phyloP scores from a whole-genome alignment of 768 basidiomycete genomes.

The Asterophora lycoperdoides region DNA sequence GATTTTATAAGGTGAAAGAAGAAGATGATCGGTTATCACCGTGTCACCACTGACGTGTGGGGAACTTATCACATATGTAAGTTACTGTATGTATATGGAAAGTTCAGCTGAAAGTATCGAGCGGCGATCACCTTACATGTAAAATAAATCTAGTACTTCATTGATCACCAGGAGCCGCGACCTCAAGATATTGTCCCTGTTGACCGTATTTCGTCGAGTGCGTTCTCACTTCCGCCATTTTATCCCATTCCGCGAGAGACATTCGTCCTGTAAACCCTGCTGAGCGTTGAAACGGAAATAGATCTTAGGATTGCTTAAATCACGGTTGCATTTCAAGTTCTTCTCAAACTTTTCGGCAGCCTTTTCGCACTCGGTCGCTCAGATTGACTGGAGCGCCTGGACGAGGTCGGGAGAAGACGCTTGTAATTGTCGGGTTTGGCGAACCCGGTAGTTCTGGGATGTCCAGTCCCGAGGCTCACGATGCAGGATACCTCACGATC shows the following conservation, averaged over 20 bases:
- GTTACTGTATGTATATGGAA: too few species aligned
- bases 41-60: neutral
- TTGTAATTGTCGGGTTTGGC: neutral
- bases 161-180: too few species aligned
- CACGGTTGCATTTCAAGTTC: neutral
- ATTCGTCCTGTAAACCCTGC: constrained; percentile 12
- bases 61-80: too few species aligned
- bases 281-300: constrained; percentile 14
- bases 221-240: constrained; percentile 7
- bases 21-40: constrained; percentile 19
- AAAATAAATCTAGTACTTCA: too few species aligned
- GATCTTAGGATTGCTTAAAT: neutral
- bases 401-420: neutral
- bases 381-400: neutral
- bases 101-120: too few species aligned
- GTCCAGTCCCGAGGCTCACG: constrained; percentile 10
- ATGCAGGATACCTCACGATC: constrained; percentile 1
- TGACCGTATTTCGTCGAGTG: constrained; percentile 4
- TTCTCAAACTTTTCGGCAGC: constrained; percentile 1
- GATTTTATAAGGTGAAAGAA: constrained; percentile 3
- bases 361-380: constrained; percentile 9
- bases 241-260: constrained; percentile 6
- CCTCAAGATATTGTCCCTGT: too few species aligned
- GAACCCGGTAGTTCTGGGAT: neutral
- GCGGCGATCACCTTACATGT: too few species aligned